phyloP scores from a whole-genome alignment of 1,284 basidiomycete species.

The Meira nashicola region DNA sequence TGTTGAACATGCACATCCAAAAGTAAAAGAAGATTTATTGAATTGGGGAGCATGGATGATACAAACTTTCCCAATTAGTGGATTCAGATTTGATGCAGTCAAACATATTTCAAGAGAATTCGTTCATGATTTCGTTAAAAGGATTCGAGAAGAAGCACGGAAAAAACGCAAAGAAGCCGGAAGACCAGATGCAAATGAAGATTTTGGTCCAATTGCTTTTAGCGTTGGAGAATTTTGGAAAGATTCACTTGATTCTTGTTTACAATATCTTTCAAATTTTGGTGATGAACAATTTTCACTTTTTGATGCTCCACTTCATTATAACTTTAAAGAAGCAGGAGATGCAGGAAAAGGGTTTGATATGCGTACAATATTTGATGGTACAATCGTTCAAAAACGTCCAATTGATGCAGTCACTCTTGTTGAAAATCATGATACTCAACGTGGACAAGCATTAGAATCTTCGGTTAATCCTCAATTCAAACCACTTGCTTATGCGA shows the following conservation, averaged over 20 bases:
- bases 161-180: conserved; percentile 29
- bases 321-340: conserved; percentile 60
- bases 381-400: conserved; percentile 58
- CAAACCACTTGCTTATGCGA: conserved; percentile 67
- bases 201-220: conserved; percentile 31
- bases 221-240: conserved; percentile 45
- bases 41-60: conserved; percentile 62
- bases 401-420: conserved; percentile 63
- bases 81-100: conserved; percentile 47
- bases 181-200: conserved; percentile 29
- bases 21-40: conserved; percentile 59
- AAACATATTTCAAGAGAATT: conserved; percentile 53
- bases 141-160: conserved; percentile 55
- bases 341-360: conserved; percentile 58
- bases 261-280: conserved; percentile 53
- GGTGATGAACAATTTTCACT: conserved; percentile 59
- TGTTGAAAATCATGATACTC: conserved; percentile 60
- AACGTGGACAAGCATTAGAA: conserved; percentile 55
- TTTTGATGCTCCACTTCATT: conserved; percentile 61
- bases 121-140: conserved; percentile 57
- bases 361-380: conserved; percentile 60
- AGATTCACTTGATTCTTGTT: conserved; percentile 27
- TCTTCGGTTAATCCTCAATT: conserved; percentile 59
- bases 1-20: conserved; percentile 78
- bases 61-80: conserved; percentile 36